Base-by-base conservation (phyloP, 1,139 yeast genomes). In the Yarrowia galli region DNA sequence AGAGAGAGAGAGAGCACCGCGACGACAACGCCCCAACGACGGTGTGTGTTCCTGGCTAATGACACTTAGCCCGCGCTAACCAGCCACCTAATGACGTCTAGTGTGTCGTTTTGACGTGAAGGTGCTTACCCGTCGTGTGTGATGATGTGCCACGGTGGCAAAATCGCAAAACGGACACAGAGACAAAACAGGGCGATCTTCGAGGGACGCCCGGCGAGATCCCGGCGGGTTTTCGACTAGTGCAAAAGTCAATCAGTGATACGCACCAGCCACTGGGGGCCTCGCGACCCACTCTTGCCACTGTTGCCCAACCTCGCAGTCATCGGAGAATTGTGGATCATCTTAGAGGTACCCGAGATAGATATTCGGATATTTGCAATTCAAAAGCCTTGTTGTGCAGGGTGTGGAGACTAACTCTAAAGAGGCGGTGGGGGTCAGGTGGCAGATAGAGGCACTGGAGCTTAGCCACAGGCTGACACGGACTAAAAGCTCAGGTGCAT, bases 341-440 rank as follows among this genome's bases (percentile, higher is more conserved):
- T 36, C 58, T 22, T 36, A 51, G 58, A 51, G 58, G 58, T 36
- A 36, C 43, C 43, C 58, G 58, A 53, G 43, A 53, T 36, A 36
- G 58, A 53, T 43, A 36, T 32, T 53, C 58, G 60, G 60, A 53
- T 36, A 53, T 53, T 53, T 53, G 25, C 58, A 20, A 15, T 16
- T 46, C 35, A 28, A 25, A 28, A 4, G 38, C 28, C 20, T 51
- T 36, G 32, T 6, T 7, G 60, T 53, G 60, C 60, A 53, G 60
- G 60, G 60, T 53, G 60, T 53, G 60, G 60, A 53, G 60, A 53
- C 60, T 53, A 53, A 53, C 45, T 36, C 35, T 53, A 53, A 36
- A 22, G 60, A 20, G 28, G 28, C 3, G 28, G 60, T 36, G 60
- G 60, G 60, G 45, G 60, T 51, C 54, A 49, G 32, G 54, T 16